Base-by-base conservation (phyloP, 192 early-diverging fungal species). In the Linnemannia schmuckeri region DNA sequence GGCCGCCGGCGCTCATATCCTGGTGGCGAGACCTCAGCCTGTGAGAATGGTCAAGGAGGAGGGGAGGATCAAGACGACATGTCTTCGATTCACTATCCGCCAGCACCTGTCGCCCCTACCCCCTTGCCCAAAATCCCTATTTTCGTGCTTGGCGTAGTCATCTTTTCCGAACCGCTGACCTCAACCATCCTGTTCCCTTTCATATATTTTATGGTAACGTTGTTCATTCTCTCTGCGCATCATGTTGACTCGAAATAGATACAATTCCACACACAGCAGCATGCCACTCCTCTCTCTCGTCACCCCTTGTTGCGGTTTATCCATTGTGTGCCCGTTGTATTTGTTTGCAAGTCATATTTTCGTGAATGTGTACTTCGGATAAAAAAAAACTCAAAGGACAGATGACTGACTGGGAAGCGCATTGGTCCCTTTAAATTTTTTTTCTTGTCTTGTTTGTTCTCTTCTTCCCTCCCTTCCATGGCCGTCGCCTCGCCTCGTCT, bases 151-250 rank as follows among this genome's bases (percentile, higher is more conserved):
- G 79, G 79, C 78, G 52, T 86, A 41, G 81, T 82, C 52, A 84
- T 89, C 42, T 88, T 93, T n/a, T 89, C 90, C 49, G 96, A 96
- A 82, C 95, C 96, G 27, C 85, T 96, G 74, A 94, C 93, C 71
- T 93, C 92, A 40, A 91, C 93, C 24, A 92, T 96, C 55, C 78
- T 96, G 61, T 93, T 96, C 71, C 96, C 96, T 12, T 98, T 98
- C 84, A 93, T 96, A 5, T 97, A 96, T 78, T 96, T 97, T 76
- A 95, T 95, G 94, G 94, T 95, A 81, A 63, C 44, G 78, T 83
- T 70, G 54, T n/a, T 24, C 4, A 6, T 38, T 30, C 20, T 46
- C 22, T 47, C n/a, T 27, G 27, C 44, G 17, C 20, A 41, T 49
- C 15, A 75, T 74, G 63, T 24, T 37, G 24, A 37, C 76, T 73